Percentiles rank a stretch among this genome's conserved stretches.
phyloP scores from a whole-genome alignment of 1,284 basidiomycete genomes.

The Paramarasmius palmivorus region DNA sequence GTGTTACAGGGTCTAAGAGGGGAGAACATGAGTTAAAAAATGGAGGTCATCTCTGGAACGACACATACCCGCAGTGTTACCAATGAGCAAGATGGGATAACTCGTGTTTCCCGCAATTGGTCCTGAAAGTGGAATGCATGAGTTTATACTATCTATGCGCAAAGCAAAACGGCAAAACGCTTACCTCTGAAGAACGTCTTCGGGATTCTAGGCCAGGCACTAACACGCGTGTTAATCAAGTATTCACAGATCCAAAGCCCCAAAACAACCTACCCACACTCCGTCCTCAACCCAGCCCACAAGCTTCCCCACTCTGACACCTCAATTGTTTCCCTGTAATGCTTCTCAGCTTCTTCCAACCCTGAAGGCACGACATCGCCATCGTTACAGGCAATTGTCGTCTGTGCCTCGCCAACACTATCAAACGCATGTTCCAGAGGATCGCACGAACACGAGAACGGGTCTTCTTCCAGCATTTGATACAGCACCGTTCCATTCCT shows the following conservation, averaged over 20 bases:
- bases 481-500: slow-evolving; percentile 18
- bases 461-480: slow-evolving; percentile 11
- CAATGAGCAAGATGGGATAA: slow-evolving; percentile 14
- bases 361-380: slow-evolving; percentile 6
- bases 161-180: background rate
- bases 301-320: slow-evolving; percentile 15
- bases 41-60: background rate
- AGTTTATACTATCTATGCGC: background rate
- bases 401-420: slow-evolving; percentile 6
- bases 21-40: background rate
- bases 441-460: slow-evolving; percentile 7
- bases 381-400: slow-evolving; percentile 20
- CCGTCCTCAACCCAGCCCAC: slow-evolving; percentile 12
- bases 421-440: slow-evolving; percentile 5
- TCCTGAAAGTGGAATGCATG: slow-evolving; percentile 3
- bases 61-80: slow-evolving; percentile 16
- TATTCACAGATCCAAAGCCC: too few relatives aligned
- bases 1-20: slow-evolving; percentile 11
- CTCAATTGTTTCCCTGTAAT: slow-evolving; percentile 11
- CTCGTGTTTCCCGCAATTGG: slow-evolving; percentile 16
- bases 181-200: slow-evolving; percentile 16
- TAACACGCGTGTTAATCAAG: background rate
- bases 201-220: slow-evolving; percentile 17
- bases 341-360: slow-evolving; percentile 9
- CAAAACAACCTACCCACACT: slow-evolving; percentile 15